Base-by-base conservation (phyloP, 1,139 yeast species). In the Kodamaea sp. region DNA sequence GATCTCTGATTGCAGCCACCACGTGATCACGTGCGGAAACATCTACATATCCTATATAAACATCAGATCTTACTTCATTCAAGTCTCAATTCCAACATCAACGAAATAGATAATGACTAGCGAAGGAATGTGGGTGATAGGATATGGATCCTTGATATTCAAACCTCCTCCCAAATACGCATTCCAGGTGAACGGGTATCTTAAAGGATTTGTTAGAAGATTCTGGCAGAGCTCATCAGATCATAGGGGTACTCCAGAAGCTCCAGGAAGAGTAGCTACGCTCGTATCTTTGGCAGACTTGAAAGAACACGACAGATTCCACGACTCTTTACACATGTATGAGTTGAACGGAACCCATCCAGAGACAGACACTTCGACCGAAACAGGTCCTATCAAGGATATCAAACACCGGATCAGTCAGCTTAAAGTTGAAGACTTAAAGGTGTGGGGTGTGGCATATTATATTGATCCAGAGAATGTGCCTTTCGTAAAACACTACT, bases 191-290 rank as follows among this genome's bases (percentile, higher is more conserved):
- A 80, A 87, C 0, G 97, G 97, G 0, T 76, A 80, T 41, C 69
- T 90, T 19, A 70, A 72, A 37, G 96, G 96, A 1, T 88, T 69
- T 47, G 76, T 83, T 2, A 69, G 97, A 15, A 64, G 96, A 35
- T 90, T 90, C 55, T 90, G 97, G 97, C 96, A 89, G 59, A 77
- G 87, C 26, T 82, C 94, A 5, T 78, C 82, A 14, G 97, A 90
- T 57, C 96, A 90, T 56, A 63, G 97, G 35, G 97, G 97, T 0
- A 85, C 95, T 0, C 88, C 88, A 0, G 86, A 78, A 36, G 57
- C 63, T 7, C 96, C 96, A 0, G 97, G 97, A 1, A 61, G 97
- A 28, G 97, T 90, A 1, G 96, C 78, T 2, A 90, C 97, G 0
- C 66, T 90, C 29, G 65, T 90, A 0, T 76, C 84, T 36, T 57